Evolutionary conservation across 805 yeast genomes (phyloP).

Genomic region (Metschnikowia baotianmanensis): DNA sequence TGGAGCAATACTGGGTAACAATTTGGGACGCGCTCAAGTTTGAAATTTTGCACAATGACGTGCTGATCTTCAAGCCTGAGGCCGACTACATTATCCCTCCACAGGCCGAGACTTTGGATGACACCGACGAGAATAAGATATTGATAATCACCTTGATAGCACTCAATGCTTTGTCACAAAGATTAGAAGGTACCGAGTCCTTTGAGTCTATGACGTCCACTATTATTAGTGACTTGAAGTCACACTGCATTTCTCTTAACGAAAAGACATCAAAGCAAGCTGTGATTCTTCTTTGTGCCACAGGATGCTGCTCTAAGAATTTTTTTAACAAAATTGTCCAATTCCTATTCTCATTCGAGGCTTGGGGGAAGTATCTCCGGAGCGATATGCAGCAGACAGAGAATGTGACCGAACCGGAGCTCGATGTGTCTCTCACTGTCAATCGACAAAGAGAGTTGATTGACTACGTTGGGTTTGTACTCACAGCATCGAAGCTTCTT

Average conservation of each 20-base stretch:
- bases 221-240: conserved; percentile 44
- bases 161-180: conserved; percentile 21
- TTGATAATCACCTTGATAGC: conserved; percentile 38
- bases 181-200: conserved; percentile 32
- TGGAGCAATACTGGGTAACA: conserved; percentile 63
- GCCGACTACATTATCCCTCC: conserved; percentile 26
- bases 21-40: conserved; percentile 88
- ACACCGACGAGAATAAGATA: conserved; percentile 35
- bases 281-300: conserved; percentile 53
- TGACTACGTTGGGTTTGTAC: conserved; percentile 57
- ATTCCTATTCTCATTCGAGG: conserved; percentile 32
- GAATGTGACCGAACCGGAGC: conserved; percentile 15
- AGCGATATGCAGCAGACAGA: conserved; percentile 18
- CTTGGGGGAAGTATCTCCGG: conserved; percentile 41
- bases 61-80: conserved; percentile 29
- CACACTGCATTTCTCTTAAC: conserved; percentile 47
- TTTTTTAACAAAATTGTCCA: conserved; percentile 49
- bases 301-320: conserved; percentile 46
- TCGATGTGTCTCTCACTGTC: conserved; percentile 40
- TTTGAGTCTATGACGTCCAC: conserved; percentile 36
- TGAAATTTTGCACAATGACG: conserved; percentile 80
- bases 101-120: conserved; percentile 27
- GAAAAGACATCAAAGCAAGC: conserved; percentile 62
- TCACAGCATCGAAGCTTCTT: conserved; percentile 38
- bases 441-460: conserved; percentile 60